phyloP scores from a whole-genome alignment of 2,329 filamentous ascomycete genomes.

The Paraconiothyrium sp. region DNA sequence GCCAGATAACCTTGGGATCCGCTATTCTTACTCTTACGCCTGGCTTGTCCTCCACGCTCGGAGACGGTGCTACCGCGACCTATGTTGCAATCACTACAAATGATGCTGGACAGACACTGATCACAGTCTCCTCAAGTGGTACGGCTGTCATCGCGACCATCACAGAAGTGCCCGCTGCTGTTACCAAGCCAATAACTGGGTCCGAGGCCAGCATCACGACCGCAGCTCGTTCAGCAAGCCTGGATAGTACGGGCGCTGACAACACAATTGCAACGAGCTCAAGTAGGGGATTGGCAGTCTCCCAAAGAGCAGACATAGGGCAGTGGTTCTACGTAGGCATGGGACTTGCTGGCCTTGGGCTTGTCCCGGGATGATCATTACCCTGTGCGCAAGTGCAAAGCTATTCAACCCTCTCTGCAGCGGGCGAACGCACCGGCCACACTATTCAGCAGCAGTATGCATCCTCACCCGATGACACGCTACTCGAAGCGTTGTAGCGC shows the following conservation, averaged over 20 bases:
- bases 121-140: conserved; percentile 40
- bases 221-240: conserved; percentile 14
- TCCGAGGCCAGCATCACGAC: conserved; percentile 34
- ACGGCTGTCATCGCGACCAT: conserved; percentile 38
- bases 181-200: conserved; percentile 31
- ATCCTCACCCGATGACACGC: neutral
- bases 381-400: neutral
- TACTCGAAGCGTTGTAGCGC: too few relatives aligned
- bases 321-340: conserved; percentile 22
- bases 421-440: neutral
- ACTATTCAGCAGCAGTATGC: neutral
- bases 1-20: conserved; percentile 29
- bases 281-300: conserved; percentile 21
- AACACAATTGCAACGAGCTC: conserved; percentile 20
- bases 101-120: conserved; percentile 33
- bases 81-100: conserved; percentile 37
- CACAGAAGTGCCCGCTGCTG: conserved; percentile 27
- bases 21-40: conserved; percentile 35
- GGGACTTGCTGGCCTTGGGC: conserved; percentile 17
- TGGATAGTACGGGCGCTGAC: neutral
- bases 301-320: conserved; percentile 3
- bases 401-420: neutral
- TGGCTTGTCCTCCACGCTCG: conserved; percentile 39
- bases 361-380: conserved; percentile 7
- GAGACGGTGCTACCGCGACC: conserved; percentile 29